Evolutionary conservation across 2,329 filamentous ascomycete species (phyloP).

Genomic region (Ophiostoma angusticollis): DNA sequence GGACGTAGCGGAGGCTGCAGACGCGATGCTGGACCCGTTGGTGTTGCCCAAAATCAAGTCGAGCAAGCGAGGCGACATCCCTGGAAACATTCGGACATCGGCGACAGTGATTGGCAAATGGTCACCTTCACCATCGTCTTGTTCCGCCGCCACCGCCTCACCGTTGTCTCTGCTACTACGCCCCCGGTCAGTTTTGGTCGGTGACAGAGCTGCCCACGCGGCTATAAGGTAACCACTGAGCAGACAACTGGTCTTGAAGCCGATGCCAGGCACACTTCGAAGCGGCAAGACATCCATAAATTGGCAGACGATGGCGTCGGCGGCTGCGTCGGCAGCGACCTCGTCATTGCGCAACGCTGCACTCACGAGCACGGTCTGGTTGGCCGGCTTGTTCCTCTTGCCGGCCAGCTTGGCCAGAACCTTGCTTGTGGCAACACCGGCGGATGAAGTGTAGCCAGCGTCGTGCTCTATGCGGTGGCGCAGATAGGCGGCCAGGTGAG

Average conservation of each 20-base stretch:
- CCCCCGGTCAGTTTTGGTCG: neutral
- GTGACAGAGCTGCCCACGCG: no score
- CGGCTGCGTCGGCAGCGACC: neutral
- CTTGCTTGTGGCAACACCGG: slow-evolving; percentile 81
- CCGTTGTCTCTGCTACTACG: slow-evolving; percentile 17
- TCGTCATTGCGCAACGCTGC: neutral
- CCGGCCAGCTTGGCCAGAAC: slow-evolving; percentile 75
- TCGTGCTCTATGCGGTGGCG: slow-evolving; percentile 55
- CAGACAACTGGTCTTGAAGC: slow-evolving; percentile 55
- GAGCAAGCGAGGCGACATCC: slow-evolving; percentile 50
- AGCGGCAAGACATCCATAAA: slow-evolving; percentile 71
- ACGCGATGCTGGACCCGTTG: slow-evolving; percentile 47
- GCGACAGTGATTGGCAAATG: slow-evolving; percentile 43
- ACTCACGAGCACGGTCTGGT: slow-evolving; percentile 68
- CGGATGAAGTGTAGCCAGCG: slow-evolving; percentile 75
- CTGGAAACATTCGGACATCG: slow-evolving; percentile 49
- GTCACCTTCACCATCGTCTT: slow-evolving; percentile 18
- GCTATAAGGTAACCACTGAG: slow-evolving; percentile 38
- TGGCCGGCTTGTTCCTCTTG: slow-evolving; percentile 71
- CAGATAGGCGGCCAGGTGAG: slow-evolving; percentile 66
- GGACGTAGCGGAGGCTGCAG: slow-evolving; percentile 26
- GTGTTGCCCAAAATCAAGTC: slow-evolving; percentile 54
- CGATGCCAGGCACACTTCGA: slow-evolving; percentile 73
- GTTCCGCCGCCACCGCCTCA: slow-evolving; percentile 14
- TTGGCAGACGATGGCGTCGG: slow-evolving; percentile 31